phyloP scores from a whole-genome alignment of 2,329 filamentous ascomycete species.

The Xylariomycetidae sp. region DNA sequence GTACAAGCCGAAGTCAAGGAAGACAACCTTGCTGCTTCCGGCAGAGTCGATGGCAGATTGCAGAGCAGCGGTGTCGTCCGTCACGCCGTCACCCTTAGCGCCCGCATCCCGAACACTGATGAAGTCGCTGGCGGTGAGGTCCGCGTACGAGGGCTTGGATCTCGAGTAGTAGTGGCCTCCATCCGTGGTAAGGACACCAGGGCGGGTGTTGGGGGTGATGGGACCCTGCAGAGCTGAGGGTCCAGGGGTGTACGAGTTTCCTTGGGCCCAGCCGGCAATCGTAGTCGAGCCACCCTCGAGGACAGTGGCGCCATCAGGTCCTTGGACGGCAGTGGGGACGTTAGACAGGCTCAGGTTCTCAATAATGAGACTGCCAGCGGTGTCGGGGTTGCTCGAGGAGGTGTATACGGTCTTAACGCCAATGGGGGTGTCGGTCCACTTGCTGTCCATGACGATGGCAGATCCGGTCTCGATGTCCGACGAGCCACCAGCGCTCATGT shows the following conservation, averaged over 20 bases:
- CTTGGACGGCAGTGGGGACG: conserved; percentile 34
- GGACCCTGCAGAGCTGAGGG: conserved; percentile 40
- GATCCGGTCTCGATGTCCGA: conserved; percentile 59
- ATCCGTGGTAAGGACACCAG: conserved; percentile 49
- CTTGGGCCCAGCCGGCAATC: conserved; percentile 61
- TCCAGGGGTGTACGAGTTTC: conserved; percentile 52
- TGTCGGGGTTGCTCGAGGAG: conserved; percentile 28
- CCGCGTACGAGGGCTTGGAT: conserved; percentile 68
- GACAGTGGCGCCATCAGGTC: conserved; percentile 33
- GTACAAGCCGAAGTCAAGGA: conserved; percentile 53
- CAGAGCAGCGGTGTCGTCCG: conserved; percentile 61
- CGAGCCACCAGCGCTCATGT: conserved; percentile 46
- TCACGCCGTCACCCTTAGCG: conserved; percentile 62
- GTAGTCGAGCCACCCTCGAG: conserved; percentile 48
- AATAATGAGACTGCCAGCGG: conserved; percentile 54
- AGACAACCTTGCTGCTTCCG: conserved; percentile 44
- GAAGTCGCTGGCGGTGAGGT: conserved; percentile 49
- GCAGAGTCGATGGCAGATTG: conserved; percentile 50
- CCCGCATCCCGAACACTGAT: conserved; percentile 47
- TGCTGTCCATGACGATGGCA: conserved; percentile 64
- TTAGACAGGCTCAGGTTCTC: conserved; percentile 37
- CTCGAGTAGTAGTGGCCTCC: conserved; percentile 49
- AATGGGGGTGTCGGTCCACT: conserved; percentile 54
- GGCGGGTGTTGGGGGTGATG: conserved; percentile 39
- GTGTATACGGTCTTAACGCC: conserved; percentile 60